A percentile compares a stretch with the other conserved stretches of the same genome.
These are phyloP conservation scores for Macrolepiota dolichaula DNA, from an alignment of 768 basidiomycete genomes.

Conservation along the genomic window DNA sequence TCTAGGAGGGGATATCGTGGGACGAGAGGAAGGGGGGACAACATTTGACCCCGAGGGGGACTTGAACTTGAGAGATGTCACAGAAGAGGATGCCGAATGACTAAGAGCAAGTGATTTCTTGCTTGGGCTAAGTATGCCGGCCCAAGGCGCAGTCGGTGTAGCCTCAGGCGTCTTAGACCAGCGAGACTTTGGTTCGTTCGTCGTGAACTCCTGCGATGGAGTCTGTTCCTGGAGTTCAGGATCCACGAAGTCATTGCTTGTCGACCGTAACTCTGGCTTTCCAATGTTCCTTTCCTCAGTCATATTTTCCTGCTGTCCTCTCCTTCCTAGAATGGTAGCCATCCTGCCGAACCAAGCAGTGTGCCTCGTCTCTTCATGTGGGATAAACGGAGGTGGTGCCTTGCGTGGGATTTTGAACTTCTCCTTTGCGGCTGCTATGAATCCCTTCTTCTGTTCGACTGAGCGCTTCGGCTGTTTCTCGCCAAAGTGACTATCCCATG, in stretches of 20 bases:
- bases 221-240: not conserved
- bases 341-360: constrained; percentile 36
- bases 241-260: constrained; percentile 9
- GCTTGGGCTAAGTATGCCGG: not conserved
- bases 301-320: constrained; percentile 14
- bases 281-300: constrained; percentile 7
- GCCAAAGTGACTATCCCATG: constrained; percentile 14
- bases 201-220: not conserved
- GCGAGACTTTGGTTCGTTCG: constrained; percentile 11
- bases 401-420: not conserved
- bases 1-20: not conserved
- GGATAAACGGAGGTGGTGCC: constrained; percentile 8
- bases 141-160: not conserved
- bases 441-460: constrained; percentile 14
- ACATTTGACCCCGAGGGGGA: not conserved
- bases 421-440: constrained; percentile 12
- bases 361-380: not conserved
- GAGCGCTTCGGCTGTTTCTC: constrained; percentile 10
- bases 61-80: constrained; percentile 17
- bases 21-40: not conserved
- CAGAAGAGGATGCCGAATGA: constrained; percentile 16
- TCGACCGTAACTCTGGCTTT: constrained; percentile 8
- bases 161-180: constrained; percentile 13
- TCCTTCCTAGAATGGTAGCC: constrained; percentile 21
- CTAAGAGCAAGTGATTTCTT: constrained; percentile 13